Conservation (phyloP, 202 grass and related monocot genomes). For the Alloteropsis angusta region DNA sequence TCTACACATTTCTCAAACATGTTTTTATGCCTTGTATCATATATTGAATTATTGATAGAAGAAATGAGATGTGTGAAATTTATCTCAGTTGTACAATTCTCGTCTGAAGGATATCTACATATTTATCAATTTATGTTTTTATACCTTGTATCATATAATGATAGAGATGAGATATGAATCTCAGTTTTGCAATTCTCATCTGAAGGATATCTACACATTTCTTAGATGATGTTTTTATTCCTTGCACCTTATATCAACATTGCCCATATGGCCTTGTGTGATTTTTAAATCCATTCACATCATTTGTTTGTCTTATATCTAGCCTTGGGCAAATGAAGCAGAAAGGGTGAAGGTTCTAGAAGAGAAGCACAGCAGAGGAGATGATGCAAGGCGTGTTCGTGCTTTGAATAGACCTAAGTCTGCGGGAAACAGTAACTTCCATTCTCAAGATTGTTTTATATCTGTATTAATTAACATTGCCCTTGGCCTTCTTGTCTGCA, state of each 20-base stretch:
- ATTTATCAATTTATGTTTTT: not conserved
- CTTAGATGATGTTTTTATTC: not conserved
- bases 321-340: conserved; percentile 60
- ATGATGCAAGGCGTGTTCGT: conserved; percentile 48
- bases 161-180: not conserved
- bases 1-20: not conserved
- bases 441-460: not conserved
- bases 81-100: too few species aligned
- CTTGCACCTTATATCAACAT: not conserved
- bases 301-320: not conserved
- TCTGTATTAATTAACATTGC: not conserved
- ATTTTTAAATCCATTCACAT: conserved; percentile 11
- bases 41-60: too few species aligned
- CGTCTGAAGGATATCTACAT: too few species aligned
- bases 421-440: conserved; percentile 21
- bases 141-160: not conserved
- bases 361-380: conserved; percentile 64
- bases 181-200: not conserved
- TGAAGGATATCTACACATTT: not conserved
- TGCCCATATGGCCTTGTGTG: not conserved
- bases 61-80: too few species aligned
- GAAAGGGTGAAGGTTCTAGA: conserved; percentile 49
- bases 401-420: conserved; percentile 31
- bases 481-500: not conserved
- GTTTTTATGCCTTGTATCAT: too few species aligned